Evolutionary conservation across 2,329 filamentous ascomycete genomes (phyloP).

Genomic region (Pseudogymnoascus sp.): DNA sequence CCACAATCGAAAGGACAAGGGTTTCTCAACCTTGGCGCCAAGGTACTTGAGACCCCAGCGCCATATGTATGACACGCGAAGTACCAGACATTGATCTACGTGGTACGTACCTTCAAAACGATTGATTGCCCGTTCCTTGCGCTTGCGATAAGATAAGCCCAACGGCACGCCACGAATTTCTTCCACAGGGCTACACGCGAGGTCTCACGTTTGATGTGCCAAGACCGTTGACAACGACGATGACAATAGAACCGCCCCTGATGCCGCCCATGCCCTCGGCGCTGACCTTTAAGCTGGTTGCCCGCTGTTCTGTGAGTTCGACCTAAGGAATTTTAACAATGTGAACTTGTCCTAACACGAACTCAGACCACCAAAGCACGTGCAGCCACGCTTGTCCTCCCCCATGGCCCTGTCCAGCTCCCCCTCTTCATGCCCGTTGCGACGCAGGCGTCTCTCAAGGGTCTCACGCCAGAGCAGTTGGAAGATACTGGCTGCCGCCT

Average conservation of each 20-base stretch:
- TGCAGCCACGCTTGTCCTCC: constrained; percentile 77
- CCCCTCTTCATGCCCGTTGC: constrained; percentile 99
- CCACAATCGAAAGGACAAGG: background rate
- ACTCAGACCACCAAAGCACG: constrained; percentile 84
- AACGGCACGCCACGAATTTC: background rate
- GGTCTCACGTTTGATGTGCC: background rate
- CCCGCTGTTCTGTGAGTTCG: constrained; percentile 66
- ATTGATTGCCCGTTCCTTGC: background rate
- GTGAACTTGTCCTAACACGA: constrained; percentile 14
- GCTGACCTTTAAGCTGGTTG: constrained; percentile 69
- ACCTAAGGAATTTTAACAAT: constrained; percentile 12
- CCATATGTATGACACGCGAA: constrained; percentile 1
- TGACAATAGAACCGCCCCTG: constrained; percentile 25
- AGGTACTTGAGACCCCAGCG: background rate
- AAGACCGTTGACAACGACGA: constrained; percentile 36
- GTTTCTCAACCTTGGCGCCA: background rate
- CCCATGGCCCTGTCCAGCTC: constrained; percentile 83
- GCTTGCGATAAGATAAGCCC: background rate
- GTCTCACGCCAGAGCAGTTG: constrained; percentile 84
- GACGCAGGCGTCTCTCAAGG: constrained; percentile 92
- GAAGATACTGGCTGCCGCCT: constrained; percentile 82
- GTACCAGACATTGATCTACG: background rate
- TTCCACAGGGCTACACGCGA: background rate
- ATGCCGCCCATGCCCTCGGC: constrained; percentile 50
- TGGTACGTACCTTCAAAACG: background rate